Conservation (phyloP, 208 protist species). For the Trypanosoma theileri region DNA sequence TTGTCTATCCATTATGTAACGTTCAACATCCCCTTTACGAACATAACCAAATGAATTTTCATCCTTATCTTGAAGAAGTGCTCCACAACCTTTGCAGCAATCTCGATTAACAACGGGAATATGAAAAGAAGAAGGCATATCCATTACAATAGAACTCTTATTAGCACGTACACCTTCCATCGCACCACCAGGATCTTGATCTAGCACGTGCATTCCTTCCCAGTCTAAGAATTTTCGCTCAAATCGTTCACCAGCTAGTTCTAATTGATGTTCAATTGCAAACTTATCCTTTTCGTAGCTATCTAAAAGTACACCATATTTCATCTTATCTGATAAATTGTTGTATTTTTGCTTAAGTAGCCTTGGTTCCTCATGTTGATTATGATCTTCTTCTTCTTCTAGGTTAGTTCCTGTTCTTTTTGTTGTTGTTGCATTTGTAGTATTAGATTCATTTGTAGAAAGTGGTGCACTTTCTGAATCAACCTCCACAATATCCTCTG, state of each 20-base stretch:
- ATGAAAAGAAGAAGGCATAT: constrained; percentile 56
- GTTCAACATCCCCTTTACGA: constrained; percentile 67
- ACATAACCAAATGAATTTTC: constrained; percentile 84
- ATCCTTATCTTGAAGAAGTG: constrained; percentile 76
- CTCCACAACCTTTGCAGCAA: constrained; percentile 86
- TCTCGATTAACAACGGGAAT: constrained; percentile 83
- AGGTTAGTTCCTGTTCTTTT: not conserved
- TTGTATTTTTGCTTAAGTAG: constrained; percentile 59
- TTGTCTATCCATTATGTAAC: constrained; percentile 60
- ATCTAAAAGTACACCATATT: constrained; percentile 89
- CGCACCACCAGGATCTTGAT: constrained; percentile 56
- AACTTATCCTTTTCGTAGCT: constrained; percentile 89
- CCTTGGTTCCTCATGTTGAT: constrained; percentile 6
- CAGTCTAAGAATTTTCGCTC: constrained; percentile 87
- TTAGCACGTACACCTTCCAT: constrained; percentile 63
- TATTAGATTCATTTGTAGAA: not conserved
- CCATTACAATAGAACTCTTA: constrained; percentile 83
- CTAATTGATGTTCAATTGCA: constrained; percentile 76
- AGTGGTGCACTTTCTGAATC: constrained; percentile 34
- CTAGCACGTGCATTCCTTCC: constrained; percentile 86
- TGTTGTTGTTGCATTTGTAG: not conserved
- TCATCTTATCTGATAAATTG: constrained; percentile 69
- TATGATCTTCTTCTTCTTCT: constrained; percentile 17
- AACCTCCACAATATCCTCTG: constrained; percentile 78
- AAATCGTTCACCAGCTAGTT: constrained; percentile 72